Percentiles rank a stretch among this genome's conserved stretches.
These are phyloP conservation scores for Entomortierella lignicola DNA, from an alignment of 192 early-diverging fungal genomes.

Conservation along the genomic window DNA sequence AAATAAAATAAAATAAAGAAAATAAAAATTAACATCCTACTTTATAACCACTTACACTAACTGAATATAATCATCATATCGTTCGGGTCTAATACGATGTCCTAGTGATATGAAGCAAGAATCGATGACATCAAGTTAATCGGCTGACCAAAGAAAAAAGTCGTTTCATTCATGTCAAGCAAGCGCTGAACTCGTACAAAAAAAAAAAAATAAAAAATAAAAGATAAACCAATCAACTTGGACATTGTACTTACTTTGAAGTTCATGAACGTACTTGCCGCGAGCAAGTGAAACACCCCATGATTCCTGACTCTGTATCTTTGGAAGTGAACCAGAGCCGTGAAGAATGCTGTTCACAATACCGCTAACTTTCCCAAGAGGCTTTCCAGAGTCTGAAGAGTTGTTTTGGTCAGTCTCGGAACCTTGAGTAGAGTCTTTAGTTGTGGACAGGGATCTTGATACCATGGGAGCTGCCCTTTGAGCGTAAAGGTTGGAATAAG, in stretches of 20 bases:
- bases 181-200: no score
- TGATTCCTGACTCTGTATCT: slow-evolving; percentile 48
- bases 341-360: slow-evolving; percentile 54
- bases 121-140: no score
- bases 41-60: slow-evolving; percentile 62
- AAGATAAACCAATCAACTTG: slow-evolving; percentile 5
- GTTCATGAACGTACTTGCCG: slow-evolving; percentile 89
- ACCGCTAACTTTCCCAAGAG: slow-evolving; percentile 49
- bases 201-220: neutral
- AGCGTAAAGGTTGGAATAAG: no score
- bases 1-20: slow-evolving; percentile 5
- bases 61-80: slow-evolving; percentile 85
- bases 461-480: no score
- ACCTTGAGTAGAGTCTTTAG: neutral
- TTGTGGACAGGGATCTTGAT: neutral
- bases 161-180: no score
- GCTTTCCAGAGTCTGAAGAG: slow-evolving; percentile 22
- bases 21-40: neutral
- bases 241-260: slow-evolving; percentile 74
- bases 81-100: slow-evolving; percentile 88
- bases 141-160: no score
- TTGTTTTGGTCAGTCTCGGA: slow-evolving; percentile 12
- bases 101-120: slow-evolving; percentile 49
- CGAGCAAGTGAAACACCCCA: slow-evolving; percentile 48
- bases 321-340: slow-evolving; percentile 41